phyloP scores from a whole-genome alignment of 2,329 filamentous ascomycete species.

The Didymellaceae sp. region DNA sequence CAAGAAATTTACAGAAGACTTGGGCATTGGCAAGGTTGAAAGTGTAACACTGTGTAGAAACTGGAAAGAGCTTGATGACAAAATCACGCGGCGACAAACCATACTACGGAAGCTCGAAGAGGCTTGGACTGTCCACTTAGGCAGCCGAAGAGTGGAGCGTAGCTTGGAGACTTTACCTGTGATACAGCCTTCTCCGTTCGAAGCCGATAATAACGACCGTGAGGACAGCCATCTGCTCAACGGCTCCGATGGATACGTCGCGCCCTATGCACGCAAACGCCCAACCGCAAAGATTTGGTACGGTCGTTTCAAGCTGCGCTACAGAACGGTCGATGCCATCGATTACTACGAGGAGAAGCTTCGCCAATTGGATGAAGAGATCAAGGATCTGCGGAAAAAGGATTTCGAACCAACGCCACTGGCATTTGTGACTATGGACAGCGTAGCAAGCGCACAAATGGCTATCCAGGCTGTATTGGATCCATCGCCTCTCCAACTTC shows the following conservation, averaged over 20 bases:
- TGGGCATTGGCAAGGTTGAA: constrained; percentile 89
- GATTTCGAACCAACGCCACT: constrained; percentile 79
- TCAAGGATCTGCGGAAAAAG: constrained; percentile 72
- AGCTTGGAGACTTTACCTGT: constrained; percentile 59
- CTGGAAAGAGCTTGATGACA: constrained; percentile 80
- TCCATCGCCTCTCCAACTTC: constrained; percentile 81
- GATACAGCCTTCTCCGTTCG: constrained; percentile 53
- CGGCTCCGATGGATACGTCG: constrained; percentile 53
- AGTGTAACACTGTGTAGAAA: constrained; percentile 84
- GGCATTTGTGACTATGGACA: constrained; percentile 97
- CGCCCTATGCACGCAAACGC: constrained; percentile 55
- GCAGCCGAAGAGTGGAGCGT: constrained; percentile 59
- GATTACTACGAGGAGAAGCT: constrained; percentile 93
- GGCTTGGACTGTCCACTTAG: constrained; percentile 80
- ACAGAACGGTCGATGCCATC: constrained; percentile 82
- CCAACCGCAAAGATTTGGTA: constrained; percentile 80
- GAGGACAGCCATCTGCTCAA: constrained; percentile 68
- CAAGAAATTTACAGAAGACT: constrained; percentile 82
- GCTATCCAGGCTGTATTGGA: constrained; percentile 93
- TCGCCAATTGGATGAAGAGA: constrained; percentile 76
- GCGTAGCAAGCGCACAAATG: constrained; percentile 91
- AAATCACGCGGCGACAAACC: constrained; percentile 71
- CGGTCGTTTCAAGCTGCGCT: constrained; percentile 75
- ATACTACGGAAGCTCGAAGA: constrained; percentile 78
- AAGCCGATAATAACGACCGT: constrained; percentile 35